A percentile compares a stretch with the other conserved stretches of the same genome.
phyloP scores from a whole-genome alignment of 129 eudicot genomes.

The Sambucus nigra region DNA sequence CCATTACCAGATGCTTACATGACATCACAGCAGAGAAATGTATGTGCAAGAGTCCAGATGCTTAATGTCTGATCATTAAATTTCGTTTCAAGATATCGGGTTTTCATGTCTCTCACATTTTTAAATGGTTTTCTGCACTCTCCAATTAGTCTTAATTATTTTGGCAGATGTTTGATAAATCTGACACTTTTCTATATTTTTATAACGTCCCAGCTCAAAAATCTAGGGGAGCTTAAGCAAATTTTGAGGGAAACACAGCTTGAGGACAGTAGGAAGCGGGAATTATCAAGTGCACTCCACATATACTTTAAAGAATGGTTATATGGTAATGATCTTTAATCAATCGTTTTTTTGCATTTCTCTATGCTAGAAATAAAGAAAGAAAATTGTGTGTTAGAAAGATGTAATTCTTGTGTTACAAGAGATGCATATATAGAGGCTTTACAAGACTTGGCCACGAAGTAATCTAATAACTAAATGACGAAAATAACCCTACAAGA shows the following conservation, averaged over 20 bases:
- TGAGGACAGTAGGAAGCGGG: conserved; percentile 77
- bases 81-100: not conserved
- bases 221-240: conserved; percentile 73
- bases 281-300: conserved; percentile 76
- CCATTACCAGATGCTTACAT: conserved; percentile 78
- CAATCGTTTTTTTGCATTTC: not conserved
- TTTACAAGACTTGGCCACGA: too few relatives aligned
- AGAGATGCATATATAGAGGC: too few relatives aligned
- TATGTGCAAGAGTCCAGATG: conserved; percentile 18
- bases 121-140: not conserved
- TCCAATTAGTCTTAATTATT: not conserved
- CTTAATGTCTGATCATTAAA: not conserved
- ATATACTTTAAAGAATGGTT: conserved; percentile 91
- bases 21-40: conserved; percentile 76
- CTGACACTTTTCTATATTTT: not conserved
- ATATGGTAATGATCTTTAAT: conserved; percentile 47
- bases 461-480: too few relatives aligned
- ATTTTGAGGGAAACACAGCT: conserved; percentile 67
- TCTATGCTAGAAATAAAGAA: too few relatives aligned
- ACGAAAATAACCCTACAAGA: too few relatives aligned
- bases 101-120: not conserved
- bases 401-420: too few relatives aligned
- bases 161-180: not conserved
- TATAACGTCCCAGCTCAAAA: conserved; percentile 41
- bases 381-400: too few relatives aligned